Evolutionary conservation across 2,329 filamentous ascomycete species (phyloP), one percentile per base, ranked within the genome.

Genomic region (Grosmannia clavigera): DNA sequence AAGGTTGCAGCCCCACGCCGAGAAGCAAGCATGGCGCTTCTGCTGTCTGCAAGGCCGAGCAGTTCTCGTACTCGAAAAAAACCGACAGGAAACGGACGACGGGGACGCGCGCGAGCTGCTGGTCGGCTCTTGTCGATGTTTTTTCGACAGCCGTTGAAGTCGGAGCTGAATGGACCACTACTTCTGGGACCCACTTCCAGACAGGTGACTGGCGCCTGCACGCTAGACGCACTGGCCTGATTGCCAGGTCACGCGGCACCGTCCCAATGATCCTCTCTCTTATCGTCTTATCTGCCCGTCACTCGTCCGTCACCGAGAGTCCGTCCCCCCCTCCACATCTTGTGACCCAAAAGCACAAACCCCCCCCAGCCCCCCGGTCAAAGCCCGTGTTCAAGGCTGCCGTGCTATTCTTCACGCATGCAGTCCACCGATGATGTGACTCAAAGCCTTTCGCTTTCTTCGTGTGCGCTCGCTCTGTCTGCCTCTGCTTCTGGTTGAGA

Each of bases 1-100:
- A 57, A 57, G 55, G 57, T n/a, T 27, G 48, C 31, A 22, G 54
- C 31, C 57, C 46, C 59, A 50, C 63, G 61, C 63, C 66, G 65
- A 61, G 63, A 62, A 58, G 61, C 62, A 61, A 68, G 66, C 68
- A 70, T 70, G 61, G 61, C 67, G 62, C 31, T 7, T 3, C 55
- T 29, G 55, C 53, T 48, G 46, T 59, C 59, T 61, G 61, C 35
- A 19, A 53, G 46, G 33, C 31, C 31, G 31, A 31, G 7, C 31
- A 3, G 31, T 31, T 5, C 31, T 22, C n/a, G 40, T 19, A 22
- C 22, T 27, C 5, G 14, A 35, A 31, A n/a, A 22, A 22, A 29
- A 19, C 25, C 19, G 29, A 38, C 48, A 25, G 33, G 11, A 19
- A 19, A 29, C 3, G 29, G 52, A 3, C 16, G 16, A 14, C 22